A percentile compares a stretch with the other conserved stretches of the same genome.
These are phyloP conservation scores for Chlamydomonas reinhardtii DNA, from an alignment of 163 green algal species.

Conservation along the genomic window DNA sequence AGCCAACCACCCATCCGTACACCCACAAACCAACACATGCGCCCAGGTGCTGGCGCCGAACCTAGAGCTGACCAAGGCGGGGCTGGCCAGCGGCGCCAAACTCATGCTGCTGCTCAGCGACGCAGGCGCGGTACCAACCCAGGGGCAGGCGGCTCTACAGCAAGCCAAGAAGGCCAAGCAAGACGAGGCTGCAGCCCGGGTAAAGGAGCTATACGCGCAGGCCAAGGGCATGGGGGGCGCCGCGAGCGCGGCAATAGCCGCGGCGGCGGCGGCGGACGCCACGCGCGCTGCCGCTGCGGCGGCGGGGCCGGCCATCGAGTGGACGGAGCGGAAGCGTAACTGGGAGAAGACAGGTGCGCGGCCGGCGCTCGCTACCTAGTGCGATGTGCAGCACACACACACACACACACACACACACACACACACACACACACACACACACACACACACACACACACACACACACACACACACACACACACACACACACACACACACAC, in stretches of 20 bases:
- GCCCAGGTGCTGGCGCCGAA: conserved; percentile 38
- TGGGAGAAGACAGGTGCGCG: conserved; percentile 57
- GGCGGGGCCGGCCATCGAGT: background rate
- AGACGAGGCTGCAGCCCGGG: conserved; percentile 50
- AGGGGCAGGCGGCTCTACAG: conserved; percentile 46
- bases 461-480: too few species aligned
- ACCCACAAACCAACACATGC: too few species aligned
- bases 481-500: too few species aligned
- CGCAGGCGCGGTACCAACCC: background rate
- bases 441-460: too few species aligned
- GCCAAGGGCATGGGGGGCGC: conserved; percentile 26
- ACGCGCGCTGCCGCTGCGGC: background rate
- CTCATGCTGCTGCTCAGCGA: conserved; percentile 69
- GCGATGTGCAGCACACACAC: too few species aligned
- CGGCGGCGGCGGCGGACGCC: conserved; percentile 5
- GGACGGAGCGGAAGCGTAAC: conserved; percentile 42
- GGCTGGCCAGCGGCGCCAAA: conserved; percentile 63
- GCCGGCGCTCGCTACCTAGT: background rate
- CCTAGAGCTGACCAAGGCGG: conserved; percentile 37
- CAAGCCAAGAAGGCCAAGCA: conserved; percentile 35
- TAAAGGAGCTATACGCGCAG: conserved; percentile 39
- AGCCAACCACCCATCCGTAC: too few species aligned
- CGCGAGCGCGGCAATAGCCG: conserved; percentile 3
- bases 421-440: too few species aligned
- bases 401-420: too few species aligned